phyloP scores from a whole-genome alignment of 345 rosid genomes.

The Brassica juncea region DNA sequence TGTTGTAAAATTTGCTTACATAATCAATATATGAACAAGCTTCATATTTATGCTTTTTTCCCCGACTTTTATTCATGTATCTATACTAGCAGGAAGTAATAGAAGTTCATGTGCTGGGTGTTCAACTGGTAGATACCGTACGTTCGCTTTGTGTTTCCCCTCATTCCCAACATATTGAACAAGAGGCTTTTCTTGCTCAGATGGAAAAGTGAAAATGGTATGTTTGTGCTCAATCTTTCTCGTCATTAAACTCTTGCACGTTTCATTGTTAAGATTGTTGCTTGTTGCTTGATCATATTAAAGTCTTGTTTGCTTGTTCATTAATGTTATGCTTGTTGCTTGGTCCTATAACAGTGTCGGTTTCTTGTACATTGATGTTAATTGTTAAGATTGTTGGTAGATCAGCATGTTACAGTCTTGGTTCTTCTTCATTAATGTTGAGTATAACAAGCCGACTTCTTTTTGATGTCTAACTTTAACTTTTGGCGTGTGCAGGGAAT shows the following conservation, averaged over 20 bases:
- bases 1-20: too few relatives aligned
- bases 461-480: neutral
- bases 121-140: conserved; percentile 56
- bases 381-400: neutral
- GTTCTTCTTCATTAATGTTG: neutral
- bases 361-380: neutral
- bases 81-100: conserved; percentile 45
- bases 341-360: neutral
- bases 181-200: conserved; percentile 50
- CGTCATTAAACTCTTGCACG: conserved; percentile 18
- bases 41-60: too few relatives aligned
- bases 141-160: conserved; percentile 47
- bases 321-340: neutral
- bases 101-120: conserved; percentile 62
- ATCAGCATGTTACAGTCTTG: neutral
- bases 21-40: too few relatives aligned
- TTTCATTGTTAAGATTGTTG: neutral
- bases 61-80: conserved; percentile 10
- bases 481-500: neutral
- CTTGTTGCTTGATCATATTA: too few relatives aligned
- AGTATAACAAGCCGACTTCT: neutral
- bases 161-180: conserved; percentile 42
- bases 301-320: neutral
- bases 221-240: conserved; percentile 27
- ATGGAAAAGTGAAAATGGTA: conserved; percentile 81